These are phyloP conservation scores for Ceratobasidium sp. DNA, from an alignment of 1,284 basidiomycete species.

Conservation along the genomic window DNA sequence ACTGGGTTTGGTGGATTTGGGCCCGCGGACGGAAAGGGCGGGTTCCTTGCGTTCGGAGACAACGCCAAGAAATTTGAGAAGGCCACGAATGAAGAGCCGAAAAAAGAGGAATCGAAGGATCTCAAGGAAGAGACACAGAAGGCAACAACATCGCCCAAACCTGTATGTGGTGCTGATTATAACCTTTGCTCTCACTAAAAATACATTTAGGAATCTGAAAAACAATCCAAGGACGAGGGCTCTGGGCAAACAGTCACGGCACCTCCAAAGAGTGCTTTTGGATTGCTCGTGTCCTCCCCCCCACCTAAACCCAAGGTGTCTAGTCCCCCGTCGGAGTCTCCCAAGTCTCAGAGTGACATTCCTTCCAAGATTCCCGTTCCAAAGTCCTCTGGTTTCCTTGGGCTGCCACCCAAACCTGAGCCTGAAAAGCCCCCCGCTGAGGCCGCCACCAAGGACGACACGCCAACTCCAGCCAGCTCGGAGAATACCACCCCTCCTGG, in stretches of 20 bases:
- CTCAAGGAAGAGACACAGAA: background rate
- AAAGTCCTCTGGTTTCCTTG: background rate
- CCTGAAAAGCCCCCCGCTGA: background rate
- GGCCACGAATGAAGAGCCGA: constrained; percentile 12
- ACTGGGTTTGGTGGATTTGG: constrained; percentile 49
- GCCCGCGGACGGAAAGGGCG: constrained; percentile 37
- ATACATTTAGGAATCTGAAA: background rate
- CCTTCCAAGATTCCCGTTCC: constrained; percentile 24
- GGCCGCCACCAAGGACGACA: background rate
- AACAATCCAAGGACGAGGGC: background rate
- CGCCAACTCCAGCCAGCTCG: no score
- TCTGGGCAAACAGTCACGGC: background rate
- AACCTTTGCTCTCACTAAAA: background rate
- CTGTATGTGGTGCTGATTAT: background rate
- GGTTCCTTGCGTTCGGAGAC: constrained; percentile 12
- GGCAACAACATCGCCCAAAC: no score
- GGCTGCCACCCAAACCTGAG: constrained; percentile 15
- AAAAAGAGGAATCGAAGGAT: constrained; percentile 3
- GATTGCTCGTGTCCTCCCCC: constrained; percentile 1
- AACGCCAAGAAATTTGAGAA: background rate
- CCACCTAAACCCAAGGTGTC: constrained; percentile 30
- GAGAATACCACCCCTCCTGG: constrained; percentile 62
- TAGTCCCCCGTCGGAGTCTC: background rate
- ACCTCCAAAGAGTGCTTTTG: constrained; percentile 14
- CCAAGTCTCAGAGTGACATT: background rate